Evolutionary conservation across 2,329 filamentous ascomycete genomes (phyloP), one percentile per base, ranked within the genome.

Genomic region (Arthroderma sp.): DNA sequence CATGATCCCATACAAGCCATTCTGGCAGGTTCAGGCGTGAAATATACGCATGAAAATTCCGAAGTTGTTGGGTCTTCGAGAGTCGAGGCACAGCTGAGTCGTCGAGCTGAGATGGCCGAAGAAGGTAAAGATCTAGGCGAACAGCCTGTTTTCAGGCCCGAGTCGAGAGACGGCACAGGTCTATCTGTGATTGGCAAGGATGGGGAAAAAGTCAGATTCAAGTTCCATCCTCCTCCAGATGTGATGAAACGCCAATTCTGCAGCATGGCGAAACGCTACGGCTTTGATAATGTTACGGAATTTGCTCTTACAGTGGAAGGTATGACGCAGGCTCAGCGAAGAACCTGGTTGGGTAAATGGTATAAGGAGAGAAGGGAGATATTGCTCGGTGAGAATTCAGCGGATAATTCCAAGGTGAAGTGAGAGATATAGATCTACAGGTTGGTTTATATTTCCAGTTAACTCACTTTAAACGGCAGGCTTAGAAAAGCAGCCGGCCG

Each of bases 1-100:
- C 68, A 73, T 39, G 86, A 96, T 55, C 82, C 86, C 0, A 75
- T 96, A 30, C 83, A 89, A 54, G 91, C 87, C 2, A 96, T 98
- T 50, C 75, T 98, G 1, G 79, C 85, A 2, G 78, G 81, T 5
- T 87, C 85, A 0, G 91, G 91, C 1, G 88, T 98, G 0, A 81
- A 91, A 57, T 98, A 98, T 61, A 94, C 87, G 0, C 91, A 98
- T 58, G 84, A 96, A 54, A 98, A 98, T 59, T 86, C 85, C 1
- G 88, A 98, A 63, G 88, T 98, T 9, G 78, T 98, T 46, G 91
- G 91, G 7, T 82, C 86, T 1, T 91, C 83, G n/a, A 86, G 83
- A 53, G 75, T 95, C n/a, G 91, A 98, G 65, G 82, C 84, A 51
- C 77, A 82, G 46, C 75, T 98, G 4, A 88, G 83, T 38, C 80